Percentiles rank a stretch among this genome's conserved stretches.
These are phyloP conservation scores for Syncephalastrum contaminatum DNA, from an alignment of 371 early-diverging fungal genomes.

Conservation along the genomic window DNA sequence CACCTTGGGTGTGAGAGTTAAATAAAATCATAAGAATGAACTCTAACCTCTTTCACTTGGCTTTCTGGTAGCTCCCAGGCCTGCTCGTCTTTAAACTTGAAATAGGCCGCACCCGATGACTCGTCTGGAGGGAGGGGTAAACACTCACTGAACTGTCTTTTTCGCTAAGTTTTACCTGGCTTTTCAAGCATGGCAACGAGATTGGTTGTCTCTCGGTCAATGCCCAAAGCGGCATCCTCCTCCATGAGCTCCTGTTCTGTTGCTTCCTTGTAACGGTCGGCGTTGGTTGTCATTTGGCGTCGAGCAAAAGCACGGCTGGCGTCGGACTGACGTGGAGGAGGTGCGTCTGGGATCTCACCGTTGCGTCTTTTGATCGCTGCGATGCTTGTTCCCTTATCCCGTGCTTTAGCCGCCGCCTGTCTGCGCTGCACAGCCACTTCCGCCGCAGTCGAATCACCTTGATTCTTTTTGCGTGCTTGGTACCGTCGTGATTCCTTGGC, in stretches of 20 bases:
- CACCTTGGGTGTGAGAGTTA: slow-evolving; percentile 10
- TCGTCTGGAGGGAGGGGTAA: slow-evolving; percentile 14
- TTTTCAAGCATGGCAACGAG: slow-evolving; percentile 41
- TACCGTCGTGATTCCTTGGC: slow-evolving; percentile 45
- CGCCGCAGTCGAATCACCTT: slow-evolving; percentile 40
- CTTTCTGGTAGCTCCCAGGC: slow-evolving; percentile 14
- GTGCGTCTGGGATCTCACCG: slow-evolving; percentile 25
- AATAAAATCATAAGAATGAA: slow-evolving; percentile 1
- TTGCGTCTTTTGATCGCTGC: slow-evolving; percentile 44
- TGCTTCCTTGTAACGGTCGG: slow-evolving; percentile 38
- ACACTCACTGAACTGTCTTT: background rate
- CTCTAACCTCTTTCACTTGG: too few relatives aligned
- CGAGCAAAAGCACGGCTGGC: slow-evolving; percentile 24
- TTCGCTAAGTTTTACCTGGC: slow-evolving; percentile 23
- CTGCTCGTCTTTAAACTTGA: slow-evolving; percentile 49
- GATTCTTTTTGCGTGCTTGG: slow-evolving; percentile 36
- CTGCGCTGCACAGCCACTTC: slow-evolving; percentile 36
- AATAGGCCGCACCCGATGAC: slow-evolving; percentile 29
- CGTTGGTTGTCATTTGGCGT: slow-evolving; percentile 34
- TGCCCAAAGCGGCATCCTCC: slow-evolving; percentile 46
- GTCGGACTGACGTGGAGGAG: slow-evolving; percentile 9
- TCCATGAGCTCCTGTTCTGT: slow-evolving; percentile 33
- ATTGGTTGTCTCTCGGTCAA: slow-evolving; percentile 50
- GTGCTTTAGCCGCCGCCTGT: slow-evolving; percentile 24
- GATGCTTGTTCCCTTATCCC: slow-evolving; percentile 33